A percentile compares a stretch with the other conserved stretches of the same genome.
Conservation (phyloP, 805 yeast species). For the Metschnikowia koreensis region DNA sequence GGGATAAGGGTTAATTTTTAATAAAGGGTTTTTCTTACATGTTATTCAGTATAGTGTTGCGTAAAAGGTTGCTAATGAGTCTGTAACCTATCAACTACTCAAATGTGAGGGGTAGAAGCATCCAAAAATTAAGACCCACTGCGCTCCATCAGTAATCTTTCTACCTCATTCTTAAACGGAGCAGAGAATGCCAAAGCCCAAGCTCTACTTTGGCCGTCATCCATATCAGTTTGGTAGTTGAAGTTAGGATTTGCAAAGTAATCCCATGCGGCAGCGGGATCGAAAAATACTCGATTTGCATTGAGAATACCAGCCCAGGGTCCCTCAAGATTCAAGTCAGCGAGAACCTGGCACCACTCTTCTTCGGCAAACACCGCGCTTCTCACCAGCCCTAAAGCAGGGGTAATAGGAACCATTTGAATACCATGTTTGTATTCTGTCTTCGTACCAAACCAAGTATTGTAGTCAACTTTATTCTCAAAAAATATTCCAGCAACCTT, state of each 20-base stretch:
- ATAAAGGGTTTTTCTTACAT: constrained; percentile 2
- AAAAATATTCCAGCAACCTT: constrained; percentile 67
- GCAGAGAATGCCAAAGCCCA: constrained; percentile 63
- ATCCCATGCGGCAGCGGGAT: constrained; percentile 48
- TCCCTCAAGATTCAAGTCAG: constrained; percentile 27
- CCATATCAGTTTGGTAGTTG: constrained; percentile 40
- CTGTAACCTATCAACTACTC: no score
- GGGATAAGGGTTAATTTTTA: constrained; percentile 1
- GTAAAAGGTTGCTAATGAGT: neutral
- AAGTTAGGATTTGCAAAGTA: constrained; percentile 46
- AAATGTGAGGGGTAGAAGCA: neutral
- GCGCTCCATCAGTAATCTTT: neutral
- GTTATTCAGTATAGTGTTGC: neutral
- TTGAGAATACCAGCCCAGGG: constrained; percentile 64
- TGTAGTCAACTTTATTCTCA: constrained; percentile 70
- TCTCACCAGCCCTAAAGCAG: constrained; percentile 57
- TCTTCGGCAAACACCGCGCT: constrained; percentile 40
- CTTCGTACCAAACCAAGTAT: constrained; percentile 66
- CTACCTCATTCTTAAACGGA: constrained; percentile 28
- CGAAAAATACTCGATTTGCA: constrained; percentile 45
- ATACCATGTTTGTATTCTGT: constrained; percentile 72
- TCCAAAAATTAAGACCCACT: neutral
- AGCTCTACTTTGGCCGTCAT: constrained; percentile 61
- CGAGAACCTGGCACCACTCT: constrained; percentile 24
- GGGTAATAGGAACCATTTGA: constrained; percentile 73